A percentile compares a stretch with the other conserved stretches of the same genome.
phyloP scores from a whole-genome alignment of 441 rosid species.

The Geranium incanum region DNA sequence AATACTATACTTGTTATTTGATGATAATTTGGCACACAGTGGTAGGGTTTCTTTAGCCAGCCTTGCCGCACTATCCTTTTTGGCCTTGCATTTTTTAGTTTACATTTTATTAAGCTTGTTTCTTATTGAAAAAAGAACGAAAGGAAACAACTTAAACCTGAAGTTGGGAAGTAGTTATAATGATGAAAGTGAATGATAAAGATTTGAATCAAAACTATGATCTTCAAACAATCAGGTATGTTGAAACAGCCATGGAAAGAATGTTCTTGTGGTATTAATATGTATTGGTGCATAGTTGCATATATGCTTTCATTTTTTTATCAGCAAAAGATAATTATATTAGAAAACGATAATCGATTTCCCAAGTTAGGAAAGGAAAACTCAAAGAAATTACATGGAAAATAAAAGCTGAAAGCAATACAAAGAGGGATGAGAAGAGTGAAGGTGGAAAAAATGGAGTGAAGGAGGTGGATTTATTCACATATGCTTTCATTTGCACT shows the following conservation, averaged over 20 bases:
- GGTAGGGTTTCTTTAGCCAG: neutral
- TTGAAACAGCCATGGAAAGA: slow-evolving; percentile 3
- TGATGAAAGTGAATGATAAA: slow-evolving; percentile 5
- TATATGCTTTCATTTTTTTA: neutral
- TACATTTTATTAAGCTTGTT: neutral
- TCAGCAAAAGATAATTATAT: no score
- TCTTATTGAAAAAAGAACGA: neutral
- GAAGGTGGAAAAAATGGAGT: no score
- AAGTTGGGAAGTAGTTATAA: neutral
- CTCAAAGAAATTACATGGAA: no score
- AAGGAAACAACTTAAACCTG: neutral
- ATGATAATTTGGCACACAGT: neutral
- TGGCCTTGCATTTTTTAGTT: neutral
- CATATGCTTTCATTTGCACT: neutral
- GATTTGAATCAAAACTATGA: neutral
- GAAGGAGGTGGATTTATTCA: no score
- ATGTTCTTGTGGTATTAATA: neutral
- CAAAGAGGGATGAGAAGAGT: no score
- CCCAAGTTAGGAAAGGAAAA: no score
- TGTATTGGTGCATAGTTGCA: neutral
- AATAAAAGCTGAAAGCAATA: no score
- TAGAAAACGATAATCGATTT: no score
- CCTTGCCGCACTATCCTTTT: slow-evolving; percentile 2
- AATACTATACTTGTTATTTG: neutral
- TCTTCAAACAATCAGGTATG: neutral